phyloP scores from a whole-genome alignment of 768 basidiomycete genomes.

The Termitomyces sp. region DNA sequence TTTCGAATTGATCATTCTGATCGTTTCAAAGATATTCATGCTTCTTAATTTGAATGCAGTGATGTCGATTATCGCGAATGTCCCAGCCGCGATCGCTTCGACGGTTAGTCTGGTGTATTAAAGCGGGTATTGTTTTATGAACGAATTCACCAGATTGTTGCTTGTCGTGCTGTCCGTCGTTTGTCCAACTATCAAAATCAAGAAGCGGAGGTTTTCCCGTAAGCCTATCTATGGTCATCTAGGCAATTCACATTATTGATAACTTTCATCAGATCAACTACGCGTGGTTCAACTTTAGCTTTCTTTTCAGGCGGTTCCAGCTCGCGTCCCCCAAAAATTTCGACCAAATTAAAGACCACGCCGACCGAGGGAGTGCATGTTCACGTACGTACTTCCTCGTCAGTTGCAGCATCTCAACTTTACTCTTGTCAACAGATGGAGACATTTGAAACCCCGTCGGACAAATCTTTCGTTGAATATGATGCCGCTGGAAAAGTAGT shows the following conservation, averaged over 20 bases:
- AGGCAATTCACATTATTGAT: not conserved
- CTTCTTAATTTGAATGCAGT: constrained; percentile 63
- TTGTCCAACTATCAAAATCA: constrained; percentile 50
- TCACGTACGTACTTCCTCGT: constrained; percentile 36
- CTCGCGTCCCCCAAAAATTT: constrained; percentile 25
- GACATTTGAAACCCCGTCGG: constrained; percentile 46
- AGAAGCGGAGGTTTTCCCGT: constrained; percentile 52
- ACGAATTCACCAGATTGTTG: constrained; percentile 48
- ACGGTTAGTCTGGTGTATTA: constrained; percentile 36
- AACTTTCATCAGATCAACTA: constrained; percentile 24
- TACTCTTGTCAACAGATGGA: too few relatives aligned
- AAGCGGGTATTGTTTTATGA: not conserved
- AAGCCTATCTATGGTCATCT: constrained; percentile 18
- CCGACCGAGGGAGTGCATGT: constrained; percentile 52
- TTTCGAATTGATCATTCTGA: not conserved
- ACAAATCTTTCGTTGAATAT: constrained; percentile 42
- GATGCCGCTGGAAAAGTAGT: constrained; percentile 51
- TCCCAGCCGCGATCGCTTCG: constrained; percentile 64
- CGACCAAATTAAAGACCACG: constrained; percentile 28
- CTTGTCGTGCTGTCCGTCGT: constrained; percentile 53
- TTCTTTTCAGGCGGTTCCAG: constrained; percentile 41
- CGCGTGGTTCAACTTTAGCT: constrained; percentile 51
- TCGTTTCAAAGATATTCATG: constrained; percentile 43
- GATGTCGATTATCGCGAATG: constrained; percentile 70
- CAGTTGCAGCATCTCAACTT: too few relatives aligned